Evolutionary conservation across 805 yeast species (phyloP).

Genomic region (Pichia occidentalis): DNA sequence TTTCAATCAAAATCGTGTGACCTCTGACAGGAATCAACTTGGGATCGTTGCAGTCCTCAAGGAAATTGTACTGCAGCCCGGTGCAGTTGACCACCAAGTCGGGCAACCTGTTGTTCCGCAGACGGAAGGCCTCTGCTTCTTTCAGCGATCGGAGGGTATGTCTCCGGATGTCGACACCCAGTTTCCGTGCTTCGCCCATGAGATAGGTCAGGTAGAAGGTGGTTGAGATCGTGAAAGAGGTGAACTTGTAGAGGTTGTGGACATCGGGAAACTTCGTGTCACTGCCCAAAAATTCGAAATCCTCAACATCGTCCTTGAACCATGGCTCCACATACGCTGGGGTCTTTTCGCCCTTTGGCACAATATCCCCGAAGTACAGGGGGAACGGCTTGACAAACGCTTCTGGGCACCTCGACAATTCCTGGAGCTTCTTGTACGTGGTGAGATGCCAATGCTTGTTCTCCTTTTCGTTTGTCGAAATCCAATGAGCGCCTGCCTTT

Average conservation of each 20-base stretch:
- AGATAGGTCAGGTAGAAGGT: constrained; percentile 50
- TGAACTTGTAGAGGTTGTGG: constrained; percentile 33
- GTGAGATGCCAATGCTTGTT: constrained; percentile 29
- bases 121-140: constrained; percentile 38
- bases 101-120: constrained; percentile 20
- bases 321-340: constrained; percentile 35
- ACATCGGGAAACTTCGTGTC: constrained; percentile 33
- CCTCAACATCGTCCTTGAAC: constrained; percentile 41
- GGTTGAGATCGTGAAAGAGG: constrained; percentile 54
- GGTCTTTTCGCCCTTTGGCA: constrained; percentile 8
- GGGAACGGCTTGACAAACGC: constrained; percentile 28
- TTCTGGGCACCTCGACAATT: constrained; percentile 32
- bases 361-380: constrained; percentile 23
- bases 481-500: constrained; percentile 69
- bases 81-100: constrained; percentile 51
- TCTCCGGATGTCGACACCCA: constrained; percentile 43
- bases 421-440: constrained; percentile 31
- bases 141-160: constrained; percentile 35
- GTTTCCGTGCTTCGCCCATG: constrained; percentile 34
- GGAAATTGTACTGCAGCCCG: constrained; percentile 41
- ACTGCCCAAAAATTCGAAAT: constrained; percentile 28
- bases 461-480: constrained; percentile 33
- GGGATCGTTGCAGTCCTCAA: constrained; percentile 46
- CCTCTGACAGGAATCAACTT: constrained; percentile 49
- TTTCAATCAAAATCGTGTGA: constrained; percentile 49